phyloP scores from a whole-genome alignment of 2,329 filamentous ascomycete genomes.

The Metarhizium sp. region DNA sequence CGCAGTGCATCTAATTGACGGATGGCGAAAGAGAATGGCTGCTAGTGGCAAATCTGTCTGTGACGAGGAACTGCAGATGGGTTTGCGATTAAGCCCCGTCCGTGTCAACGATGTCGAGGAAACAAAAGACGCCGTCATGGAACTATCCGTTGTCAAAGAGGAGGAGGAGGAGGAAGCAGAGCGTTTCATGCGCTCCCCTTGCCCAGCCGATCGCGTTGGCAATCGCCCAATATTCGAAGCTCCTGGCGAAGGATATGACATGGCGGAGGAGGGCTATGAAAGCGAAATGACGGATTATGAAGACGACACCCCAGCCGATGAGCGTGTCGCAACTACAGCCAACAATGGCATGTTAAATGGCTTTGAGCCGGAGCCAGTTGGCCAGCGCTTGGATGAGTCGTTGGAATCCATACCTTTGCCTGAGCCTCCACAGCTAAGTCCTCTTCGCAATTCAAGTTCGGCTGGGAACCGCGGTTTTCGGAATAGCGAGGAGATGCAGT shows the following conservation, averaged over 20 bases:
- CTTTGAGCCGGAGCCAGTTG: constrained; percentile 10
- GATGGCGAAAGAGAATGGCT: constrained; percentile 78
- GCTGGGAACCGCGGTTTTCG: constrained; percentile 37
- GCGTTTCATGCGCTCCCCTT: constrained; percentile 17
- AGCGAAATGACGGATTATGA: constrained; percentile 34
- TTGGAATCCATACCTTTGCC: constrained; percentile 36
- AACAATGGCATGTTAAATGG: constrained; percentile 32
- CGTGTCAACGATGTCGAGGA: constrained; percentile 43
- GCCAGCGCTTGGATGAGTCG: not conserved
- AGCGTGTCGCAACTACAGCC: constrained; percentile 30
- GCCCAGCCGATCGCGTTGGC: constrained; percentile 12
- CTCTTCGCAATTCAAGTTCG: constrained; percentile 41
- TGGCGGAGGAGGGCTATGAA: constrained; percentile 23
- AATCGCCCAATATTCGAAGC: not conserved
- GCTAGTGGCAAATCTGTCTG: constrained; percentile 61
- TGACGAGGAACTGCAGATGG: constrained; percentile 57
- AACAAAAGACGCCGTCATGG: constrained; percentile 28
- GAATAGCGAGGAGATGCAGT: constrained; percentile 11
- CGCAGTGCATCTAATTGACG: constrained; percentile 81
- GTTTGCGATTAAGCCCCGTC: constrained; percentile 53
- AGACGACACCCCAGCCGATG: constrained; percentile 34
- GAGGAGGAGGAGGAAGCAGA: constrained; percentile 26
- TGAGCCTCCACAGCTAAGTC: constrained; percentile 36
- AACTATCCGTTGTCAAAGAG: constrained; percentile 37
- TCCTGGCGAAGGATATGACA: constrained; percentile 13